Evolutionary conservation across 345 rosid genomes (phyloP).

Genomic region (thale cress (Arabidopsis thaliana)): TAIR10.1 NC_003076.8:10453501-10454000

Average conservation of each 20-base stretch:
- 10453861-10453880: slow-evolving; percentile 27
- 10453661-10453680: too few relatives aligned
- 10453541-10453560: too few relatives aligned
- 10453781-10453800: slow-evolving; percentile 16
- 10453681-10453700: too few relatives aligned
- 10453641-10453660: too few relatives aligned
- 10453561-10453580: too few relatives aligned
- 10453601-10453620: too few relatives aligned
- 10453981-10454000: not conserved
- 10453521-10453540: too few relatives aligned
- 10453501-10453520: too few relatives aligned
- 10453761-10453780: slow-evolving; percentile 12
- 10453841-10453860: slow-evolving; percentile 39
- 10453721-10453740: not conserved
- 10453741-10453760: not conserved
- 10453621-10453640: too few relatives aligned
- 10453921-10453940: slow-evolving; percentile 33
- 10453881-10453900: slow-evolving; percentile 18
- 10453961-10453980: not conserved
- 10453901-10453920: slow-evolving; percentile 31
- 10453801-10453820: slow-evolving; percentile 13
- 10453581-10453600: too few relatives aligned
- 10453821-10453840: slow-evolving; percentile 39
- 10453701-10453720: too few relatives aligned
- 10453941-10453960: not conserved